phyloP scores from a whole-genome alignment of 345 rosid genomes.

The Leavenworthia alabamica region DNA sequence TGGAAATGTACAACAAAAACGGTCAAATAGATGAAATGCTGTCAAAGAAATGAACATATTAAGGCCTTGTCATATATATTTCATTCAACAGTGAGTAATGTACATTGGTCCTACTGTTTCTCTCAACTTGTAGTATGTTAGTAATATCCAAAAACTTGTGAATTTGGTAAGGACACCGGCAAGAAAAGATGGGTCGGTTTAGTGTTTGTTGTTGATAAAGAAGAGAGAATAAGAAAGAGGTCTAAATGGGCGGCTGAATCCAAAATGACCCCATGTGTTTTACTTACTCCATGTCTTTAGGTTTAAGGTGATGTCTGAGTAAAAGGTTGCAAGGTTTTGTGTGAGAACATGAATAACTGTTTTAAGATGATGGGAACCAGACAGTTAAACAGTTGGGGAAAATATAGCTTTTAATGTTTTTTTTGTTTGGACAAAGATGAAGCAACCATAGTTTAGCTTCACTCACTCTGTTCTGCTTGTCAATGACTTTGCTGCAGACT shows the following conservation, averaged over 20 bases:
- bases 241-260: slow-evolving; percentile 26
- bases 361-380: slow-evolving; percentile 31
- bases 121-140: slow-evolving; percentile 27
- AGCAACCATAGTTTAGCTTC: slow-evolving; percentile 13
- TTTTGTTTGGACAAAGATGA: slow-evolving; percentile 20
- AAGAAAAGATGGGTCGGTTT: slow-evolving; percentile 29
- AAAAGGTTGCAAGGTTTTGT: slow-evolving; percentile 29
- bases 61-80: not conserved
- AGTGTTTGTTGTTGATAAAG: slow-evolving; percentile 12
- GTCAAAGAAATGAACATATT: slow-evolving; percentile 35
- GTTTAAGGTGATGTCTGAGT: slow-evolving; percentile 26
- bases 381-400: slow-evolving; percentile 30
- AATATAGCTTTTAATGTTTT: slow-evolving; percentile 28
- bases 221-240: slow-evolving; percentile 20
- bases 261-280: slow-evolving; percentile 27
- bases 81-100: slow-evolving; percentile 5
- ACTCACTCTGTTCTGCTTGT: slow-evolving; percentile 11
- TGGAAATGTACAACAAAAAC: slow-evolving; percentile 67
- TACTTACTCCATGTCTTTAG: slow-evolving; percentile 14
- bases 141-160: slow-evolving; percentile 20
- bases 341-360: slow-evolving; percentile 32
- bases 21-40: slow-evolving; percentile 73
- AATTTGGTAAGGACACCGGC: slow-evolving; percentile 8
- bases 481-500: slow-evolving; percentile 17
- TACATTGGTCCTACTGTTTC: slow-evolving; percentile 28